A percentile compares a stretch with the other conserved stretches of the same genome.
Evolutionary conservation across 192 early-diverging fungal species (phyloP).

Genomic region (Coemansia sp.): DNA sequence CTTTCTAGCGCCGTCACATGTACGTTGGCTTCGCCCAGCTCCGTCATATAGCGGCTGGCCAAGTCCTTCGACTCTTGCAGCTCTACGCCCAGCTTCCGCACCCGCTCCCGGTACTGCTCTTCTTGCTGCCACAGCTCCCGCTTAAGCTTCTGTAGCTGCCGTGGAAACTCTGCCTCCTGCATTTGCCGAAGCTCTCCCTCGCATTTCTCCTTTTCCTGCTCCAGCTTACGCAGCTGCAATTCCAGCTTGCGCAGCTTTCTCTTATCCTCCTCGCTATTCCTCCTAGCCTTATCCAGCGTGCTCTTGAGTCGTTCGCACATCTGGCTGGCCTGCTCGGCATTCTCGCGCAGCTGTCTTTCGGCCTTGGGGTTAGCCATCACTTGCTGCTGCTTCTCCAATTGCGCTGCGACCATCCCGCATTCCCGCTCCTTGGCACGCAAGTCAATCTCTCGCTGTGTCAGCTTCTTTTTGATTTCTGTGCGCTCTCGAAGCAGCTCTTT

Average conservation of each 20-base stretch:
- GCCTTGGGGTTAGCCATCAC: constrained; percentile 17
- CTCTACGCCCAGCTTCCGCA: constrained; percentile 21
- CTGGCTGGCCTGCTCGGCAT: constrained; percentile 27
- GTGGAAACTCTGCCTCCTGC: constrained; percentile 28
- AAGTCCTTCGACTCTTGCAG: constrained; percentile 39
- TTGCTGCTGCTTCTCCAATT: constrained; percentile 18
- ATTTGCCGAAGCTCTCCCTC: constrained; percentile 24
- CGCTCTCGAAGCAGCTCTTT: constrained; percentile 39
- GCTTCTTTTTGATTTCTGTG: constrained; percentile 20
- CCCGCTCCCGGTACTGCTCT: constrained; percentile 34
- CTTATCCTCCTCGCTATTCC: constrained; percentile 23
- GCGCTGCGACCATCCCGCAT: constrained; percentile 16
- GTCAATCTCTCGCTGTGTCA: constrained; percentile 23
- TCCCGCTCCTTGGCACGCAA: constrained; percentile 33
- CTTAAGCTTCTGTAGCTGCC: constrained; percentile 15
- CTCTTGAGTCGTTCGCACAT: constrained; percentile 26
- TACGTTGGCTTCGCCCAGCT: constrained; percentile 45
- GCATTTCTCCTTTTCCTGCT: constrained; percentile 26
- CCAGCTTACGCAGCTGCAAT: constrained; percentile 25
- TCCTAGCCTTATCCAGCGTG: constrained; percentile 22
- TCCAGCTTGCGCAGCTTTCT: constrained; percentile 26
- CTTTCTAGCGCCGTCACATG: constrained; percentile 43
- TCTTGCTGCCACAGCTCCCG: constrained; percentile 28
- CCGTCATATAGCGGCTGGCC: constrained; percentile 36
- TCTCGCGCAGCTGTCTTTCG: constrained; percentile 30